These are phyloP conservation scores for Xylaria sp. DNA, from an alignment of 2,329 filamentous ascomycete species.

Conservation along the genomic window DNA sequence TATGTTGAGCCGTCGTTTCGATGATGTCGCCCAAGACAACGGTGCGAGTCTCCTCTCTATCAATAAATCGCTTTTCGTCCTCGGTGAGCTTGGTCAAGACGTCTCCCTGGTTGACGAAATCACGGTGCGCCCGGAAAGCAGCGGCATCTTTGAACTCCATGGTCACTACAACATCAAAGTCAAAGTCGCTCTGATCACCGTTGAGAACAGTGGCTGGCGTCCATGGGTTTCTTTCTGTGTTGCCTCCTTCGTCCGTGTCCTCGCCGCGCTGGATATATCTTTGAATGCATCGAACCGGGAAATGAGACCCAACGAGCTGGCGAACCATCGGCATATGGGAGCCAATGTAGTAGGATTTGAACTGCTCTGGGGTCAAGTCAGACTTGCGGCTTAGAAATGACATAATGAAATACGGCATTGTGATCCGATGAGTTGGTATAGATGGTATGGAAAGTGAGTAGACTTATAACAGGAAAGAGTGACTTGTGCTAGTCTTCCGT, in stretches of 20 bases:
- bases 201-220: constrained; percentile 8
- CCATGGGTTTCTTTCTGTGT: constrained; percentile 9
- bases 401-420: constrained; percentile 25
- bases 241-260: not conserved
- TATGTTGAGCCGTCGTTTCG: constrained; percentile 1
- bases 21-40: constrained; percentile 21
- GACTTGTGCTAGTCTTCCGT: not conserved
- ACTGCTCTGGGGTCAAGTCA: constrained; percentile 30
- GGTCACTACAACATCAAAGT: constrained; percentile 24
- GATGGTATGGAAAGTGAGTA: not conserved
- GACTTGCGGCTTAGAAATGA: constrained; percentile 31
- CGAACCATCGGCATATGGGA: constrained; percentile 34
- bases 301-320: constrained; percentile 29
- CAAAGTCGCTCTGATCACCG: constrained; percentile 24
- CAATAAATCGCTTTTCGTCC: constrained; percentile 27
- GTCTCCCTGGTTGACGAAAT: constrained; percentile 1
- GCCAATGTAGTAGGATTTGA: constrained; percentile 34
- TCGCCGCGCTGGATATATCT: constrained; percentile 32
- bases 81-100: constrained; percentile 1
- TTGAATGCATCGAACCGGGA: constrained; percentile 32
- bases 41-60: constrained; percentile 6
- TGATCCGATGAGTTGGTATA: not conserved
- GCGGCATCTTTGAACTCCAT: not conserved
- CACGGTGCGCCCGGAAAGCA: not conserved
- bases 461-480: not conserved